Evolutionary conservation across 441 rosid genomes (phyloP), one percentile per base, ranked within the genome.

Genomic region (Monsonia emarginata): DNA sequence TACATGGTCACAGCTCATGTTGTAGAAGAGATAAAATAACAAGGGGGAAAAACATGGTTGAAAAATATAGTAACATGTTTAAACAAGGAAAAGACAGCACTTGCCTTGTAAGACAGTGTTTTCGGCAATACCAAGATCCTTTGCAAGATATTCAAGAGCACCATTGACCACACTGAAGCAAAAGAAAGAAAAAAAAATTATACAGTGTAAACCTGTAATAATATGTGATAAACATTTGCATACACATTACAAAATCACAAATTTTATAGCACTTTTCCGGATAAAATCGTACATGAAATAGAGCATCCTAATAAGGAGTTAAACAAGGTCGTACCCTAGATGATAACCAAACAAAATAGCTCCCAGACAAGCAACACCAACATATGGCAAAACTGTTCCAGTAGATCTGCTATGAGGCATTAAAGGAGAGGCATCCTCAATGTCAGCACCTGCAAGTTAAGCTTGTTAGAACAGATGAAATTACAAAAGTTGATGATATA

Each of bases 271-370:
- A 66, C 27, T 31, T 34, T 28, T 48, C 50, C 50, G 59, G 42
- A 22, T 2, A 65, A 42, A 63, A 42, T 63, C 5, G 14, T 22
- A 46, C 24, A 24, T n/a, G 19, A 61, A 13, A 16, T 44, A 62
- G 19, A 25, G 4, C 6, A 19, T 24, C 26, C 21, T 27, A 6
- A 57, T 63, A 34, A 34, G 16, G n/a, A 65, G 56, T 48, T 50
- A 24, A 66, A 61, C 7, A 24, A 18, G 64, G 48, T 64, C 81
- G 67, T 84, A 90, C 98, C 87, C 97, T n/a, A 91, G 85, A 82
- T 94, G 99, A 75, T 94, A 94, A 71, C 99, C 99, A 77, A 94
- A 91, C 74, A 89, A 70, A 61, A 85, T 85, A 77, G 99, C 97
- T 71, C 96, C 99, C 65, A 94, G 84, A 78, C 97, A 89, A 74